A percentile compares a stretch with the other conserved stretches of the same genome.
Evolutionary conservation across 2,329 filamentous ascomycete species (phyloP).

Genomic region (Colletotrichum sp.): DNA sequence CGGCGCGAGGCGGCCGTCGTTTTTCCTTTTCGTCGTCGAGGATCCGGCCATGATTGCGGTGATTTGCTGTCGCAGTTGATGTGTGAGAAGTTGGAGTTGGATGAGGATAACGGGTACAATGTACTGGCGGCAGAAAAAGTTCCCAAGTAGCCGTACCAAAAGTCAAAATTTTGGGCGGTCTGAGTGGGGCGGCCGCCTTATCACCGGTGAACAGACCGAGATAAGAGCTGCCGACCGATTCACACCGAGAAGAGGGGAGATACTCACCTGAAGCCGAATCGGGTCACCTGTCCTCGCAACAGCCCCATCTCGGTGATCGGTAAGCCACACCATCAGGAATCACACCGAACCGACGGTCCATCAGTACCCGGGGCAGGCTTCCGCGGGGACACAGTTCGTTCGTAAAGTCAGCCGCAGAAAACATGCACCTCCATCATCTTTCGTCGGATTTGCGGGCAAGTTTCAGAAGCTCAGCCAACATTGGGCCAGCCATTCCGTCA

Average conservation of each 20-base stretch:
- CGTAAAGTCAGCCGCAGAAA: not conserved
- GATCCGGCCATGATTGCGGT: conserved; percentile 30
- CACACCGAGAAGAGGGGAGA: not conserved
- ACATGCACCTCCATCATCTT: not conserved
- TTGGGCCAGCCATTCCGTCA: not conserved
- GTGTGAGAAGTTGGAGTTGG: not conserved
- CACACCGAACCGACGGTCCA: not conserved
- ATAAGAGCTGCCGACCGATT: not conserved
- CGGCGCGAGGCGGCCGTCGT: conserved; percentile 37
- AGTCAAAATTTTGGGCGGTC: conserved; percentile 17
- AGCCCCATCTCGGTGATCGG: not conserved
- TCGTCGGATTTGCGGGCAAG: not conserved
- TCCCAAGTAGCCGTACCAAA: not conserved
- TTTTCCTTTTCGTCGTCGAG: conserved; percentile 36
- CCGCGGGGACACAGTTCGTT: not conserved
- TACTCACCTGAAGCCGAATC: fast-evolving
- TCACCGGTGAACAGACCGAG: not conserved
- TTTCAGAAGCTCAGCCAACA: not conserved
- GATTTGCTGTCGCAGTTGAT: not conserved
- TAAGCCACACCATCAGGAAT: not conserved
- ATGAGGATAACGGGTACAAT: not conserved
- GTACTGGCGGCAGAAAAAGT: not conserved
- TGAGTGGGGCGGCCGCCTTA: not conserved
- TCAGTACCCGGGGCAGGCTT: not conserved
- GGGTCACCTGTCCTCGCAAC: not conserved